Conservation (phyloP, 805 yeast species). For the Pichia sporocuriosa region DNA sequence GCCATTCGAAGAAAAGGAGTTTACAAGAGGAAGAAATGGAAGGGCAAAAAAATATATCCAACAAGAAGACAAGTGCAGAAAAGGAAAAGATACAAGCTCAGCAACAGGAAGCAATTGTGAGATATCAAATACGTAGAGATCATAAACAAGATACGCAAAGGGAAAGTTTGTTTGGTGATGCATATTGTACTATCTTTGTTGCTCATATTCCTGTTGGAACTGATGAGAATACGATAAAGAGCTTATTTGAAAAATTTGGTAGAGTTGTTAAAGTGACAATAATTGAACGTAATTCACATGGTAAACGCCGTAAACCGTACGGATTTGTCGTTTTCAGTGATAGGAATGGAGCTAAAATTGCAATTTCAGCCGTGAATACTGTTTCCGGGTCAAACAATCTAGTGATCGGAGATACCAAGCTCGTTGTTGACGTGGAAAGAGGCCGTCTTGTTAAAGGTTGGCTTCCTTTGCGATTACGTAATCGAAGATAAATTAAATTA, state of each 20-base stretch:
- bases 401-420: conserved; percentile 13
- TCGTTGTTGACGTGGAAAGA: conserved; percentile 68
- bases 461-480: conserved; percentile 75
- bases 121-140: conserved; percentile 1
- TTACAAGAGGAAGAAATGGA: too few relatives aligned
- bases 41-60: background rate
- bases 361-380: too few relatives aligned
- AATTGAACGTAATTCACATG: background rate
- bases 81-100: background rate
- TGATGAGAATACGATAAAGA: conserved; percentile 56
- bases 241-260: conserved; percentile 59
- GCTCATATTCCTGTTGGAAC: conserved; percentile 56
- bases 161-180: conserved; percentile 56
- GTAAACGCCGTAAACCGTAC: too few relatives aligned
- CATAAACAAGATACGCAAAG: too few relatives aligned
- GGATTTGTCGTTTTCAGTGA: too few relatives aligned
- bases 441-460: conserved; percentile 60
- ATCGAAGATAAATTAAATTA: conserved; percentile 26
- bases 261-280: conserved; percentile 50
- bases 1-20: background rate
- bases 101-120: conserved; percentile 2
- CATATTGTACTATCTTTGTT: conserved; percentile 71
- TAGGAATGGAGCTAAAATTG: too few relatives aligned
- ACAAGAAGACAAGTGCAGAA: too few relatives aligned
- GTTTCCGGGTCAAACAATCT: too few relatives aligned